Base-by-base conservation (phyloP, 257 asterid genomes). In the Solanum bulbocastanum region DNA sequence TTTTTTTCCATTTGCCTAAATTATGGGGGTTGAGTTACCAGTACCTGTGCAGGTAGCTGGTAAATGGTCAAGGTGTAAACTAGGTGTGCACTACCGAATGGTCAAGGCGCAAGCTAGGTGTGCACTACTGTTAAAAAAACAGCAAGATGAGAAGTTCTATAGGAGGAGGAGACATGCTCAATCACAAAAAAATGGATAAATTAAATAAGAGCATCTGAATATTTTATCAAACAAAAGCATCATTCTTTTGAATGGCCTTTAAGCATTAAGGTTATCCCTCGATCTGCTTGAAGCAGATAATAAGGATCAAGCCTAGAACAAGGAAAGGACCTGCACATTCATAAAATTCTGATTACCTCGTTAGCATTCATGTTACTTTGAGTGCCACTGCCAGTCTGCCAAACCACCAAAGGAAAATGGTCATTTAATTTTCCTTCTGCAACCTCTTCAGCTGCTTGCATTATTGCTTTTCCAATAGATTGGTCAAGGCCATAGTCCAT, bases 301-400 rank as follows among this genome's bases (percentile, higher is more conserved):
- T 46, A 81, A 81, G 85, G 27, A 37, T 81, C 85, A 46, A 79
- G 16, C 39, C 35, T 78, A 78, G 40, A 79, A 79, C 15, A 79
- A 30, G 85, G 5, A 81, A 22, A 72, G 88, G 69, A 39, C 65
- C 58, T 84, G 81, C 79, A 39, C 32, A 76, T 73, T 81, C 84
- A 62, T 32, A 88, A 88, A 74, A 87, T 60, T 81, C 87, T 82
- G 35, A 83, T 74, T 86, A 97, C 99, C 99, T 97, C 99, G 85
- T 97, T 97, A 90, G 99, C 99, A 85, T 97, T 97, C 99, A 97
- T 97, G 92, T 97, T 97, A 89, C 98, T 97, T 91, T 97, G 99
- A 84, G 99, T 97, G 58, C 99, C 99, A 89, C 99, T 96, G 83
- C 99, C 99, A 89, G 99, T 97, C 91, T 96, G 99, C 99, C 99